A percentile compares a stretch with the other conserved stretches of the same genome.
phyloP scores from a whole-genome alignment of 495 filamentous ascomycete species.

The Penicillium simplicissimum region DNA sequence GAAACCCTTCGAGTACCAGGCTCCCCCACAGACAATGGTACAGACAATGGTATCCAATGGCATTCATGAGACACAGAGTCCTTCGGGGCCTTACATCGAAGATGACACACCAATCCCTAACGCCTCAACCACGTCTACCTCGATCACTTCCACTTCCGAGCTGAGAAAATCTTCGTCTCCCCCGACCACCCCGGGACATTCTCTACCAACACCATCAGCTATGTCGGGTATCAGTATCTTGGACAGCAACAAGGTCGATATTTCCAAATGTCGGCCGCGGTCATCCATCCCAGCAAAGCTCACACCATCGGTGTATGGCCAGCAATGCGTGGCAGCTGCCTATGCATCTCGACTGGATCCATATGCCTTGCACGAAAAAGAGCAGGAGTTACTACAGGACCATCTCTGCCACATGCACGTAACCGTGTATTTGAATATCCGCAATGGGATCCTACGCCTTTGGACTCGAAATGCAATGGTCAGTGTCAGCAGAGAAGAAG shows the following conservation, averaged over 20 bases:
- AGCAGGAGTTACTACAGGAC: constrained; percentile 75
- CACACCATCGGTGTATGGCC: constrained; percentile 71
- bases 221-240: constrained; percentile 14
- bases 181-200: constrained; percentile 20
- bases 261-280: constrained; percentile 55
- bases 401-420: constrained; percentile 87
- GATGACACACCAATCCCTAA: constrained; percentile 30
- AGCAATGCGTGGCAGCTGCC: constrained; percentile 84
- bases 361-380: constrained; percentile 81
- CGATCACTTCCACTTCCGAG: constrained; percentile 27
- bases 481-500: constrained; percentile 82
- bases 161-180: constrained; percentile 37
- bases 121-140: constrained; percentile 32
- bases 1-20: background rate
- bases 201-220: constrained; percentile 19
- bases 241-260: constrained; percentile 26
- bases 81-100: constrained; percentile 20
- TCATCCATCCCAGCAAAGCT: constrained; percentile 80
- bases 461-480: constrained; percentile 92
- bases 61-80: background rate
- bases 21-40: background rate
- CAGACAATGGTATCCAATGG: constrained; percentile 6
- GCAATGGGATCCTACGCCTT: constrained; percentile 89
- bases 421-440: constrained; percentile 94
- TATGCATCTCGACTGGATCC: constrained; percentile 88